Evolutionary conservation across 371 early-diverging fungal species (phyloP).

Genomic region (Rhizopus arrhizus): DNA sequence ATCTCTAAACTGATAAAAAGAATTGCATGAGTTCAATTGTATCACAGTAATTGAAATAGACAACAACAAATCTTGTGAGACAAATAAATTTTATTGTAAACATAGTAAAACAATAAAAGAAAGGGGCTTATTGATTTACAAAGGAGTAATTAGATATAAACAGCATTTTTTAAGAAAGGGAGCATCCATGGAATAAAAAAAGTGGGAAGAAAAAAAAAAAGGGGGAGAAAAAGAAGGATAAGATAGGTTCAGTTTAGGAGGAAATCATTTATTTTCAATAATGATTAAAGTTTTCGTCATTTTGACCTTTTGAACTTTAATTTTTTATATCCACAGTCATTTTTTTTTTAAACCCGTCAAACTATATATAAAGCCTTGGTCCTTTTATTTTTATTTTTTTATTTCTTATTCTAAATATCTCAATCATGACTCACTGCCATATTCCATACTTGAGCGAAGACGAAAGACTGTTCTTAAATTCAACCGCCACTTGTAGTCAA

Average conservation of each 20-base stretch:
- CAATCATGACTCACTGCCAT: constrained; percentile 8
- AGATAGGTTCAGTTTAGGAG: background rate
- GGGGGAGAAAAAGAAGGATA: background rate
- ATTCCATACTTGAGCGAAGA: constrained; percentile 16
- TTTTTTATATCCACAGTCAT: background rate
- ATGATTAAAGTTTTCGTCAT: background rate
- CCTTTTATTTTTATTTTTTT: background rate
- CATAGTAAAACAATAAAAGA: no score
- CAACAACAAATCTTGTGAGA: no score
- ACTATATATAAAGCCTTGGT: background rate
- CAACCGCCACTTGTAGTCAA: constrained; percentile 11
- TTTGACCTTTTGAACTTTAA: background rate
- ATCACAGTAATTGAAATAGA: no score
- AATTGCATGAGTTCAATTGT: no score
- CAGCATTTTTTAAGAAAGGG: background rate
- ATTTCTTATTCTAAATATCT: background rate
- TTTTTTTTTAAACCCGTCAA: background rate
- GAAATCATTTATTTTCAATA: background rate
- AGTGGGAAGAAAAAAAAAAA: background rate
- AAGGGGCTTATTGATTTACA: background rate
- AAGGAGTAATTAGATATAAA: no score
- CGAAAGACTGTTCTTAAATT: constrained; percentile 11
- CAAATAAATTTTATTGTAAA: no score
- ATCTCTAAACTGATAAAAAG: background rate
- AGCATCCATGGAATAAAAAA: background rate